Percentiles rank a stretch among this genome's conserved stretches.
phyloP scores from a whole-genome alignment of 805 yeast species.

The Alloascoidea africana region DNA sequence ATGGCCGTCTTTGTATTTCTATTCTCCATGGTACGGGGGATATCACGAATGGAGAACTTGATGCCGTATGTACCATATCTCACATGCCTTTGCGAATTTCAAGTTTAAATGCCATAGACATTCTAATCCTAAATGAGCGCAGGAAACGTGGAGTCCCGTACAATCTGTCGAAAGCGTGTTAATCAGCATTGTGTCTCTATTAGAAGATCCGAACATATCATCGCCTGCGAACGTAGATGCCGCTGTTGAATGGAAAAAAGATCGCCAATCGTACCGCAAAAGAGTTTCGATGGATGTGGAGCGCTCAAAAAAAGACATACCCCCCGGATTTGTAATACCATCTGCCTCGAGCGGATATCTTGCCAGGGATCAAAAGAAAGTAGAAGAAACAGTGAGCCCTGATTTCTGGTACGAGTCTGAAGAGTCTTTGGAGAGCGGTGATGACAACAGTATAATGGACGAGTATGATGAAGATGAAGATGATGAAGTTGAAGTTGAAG shows the following conservation, averaged over 20 bases:
- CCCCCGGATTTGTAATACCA: constrained; percentile 76
- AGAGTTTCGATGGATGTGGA: constrained; percentile 73
- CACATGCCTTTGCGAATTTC: constrained; percentile 3
- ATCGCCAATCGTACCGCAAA: constrained; percentile 59
- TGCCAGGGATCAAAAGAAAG: constrained; percentile 14
- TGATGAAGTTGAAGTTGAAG: constrained; percentile 23
- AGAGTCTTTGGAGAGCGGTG: constrained; percentile 45
- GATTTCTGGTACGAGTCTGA: constrained; percentile 77
- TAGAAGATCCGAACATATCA: constrained; percentile 86
- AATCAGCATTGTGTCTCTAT: constrained; percentile 75
- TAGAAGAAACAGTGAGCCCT: constrained; percentile 52
- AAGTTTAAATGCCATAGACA: no score
- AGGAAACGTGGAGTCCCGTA: constrained; percentile 30
- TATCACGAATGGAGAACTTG: constrained; percentile 80
- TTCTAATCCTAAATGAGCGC: no score
- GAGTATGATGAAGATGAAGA: constrained; percentile 33
- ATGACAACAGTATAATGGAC: constrained; percentile 30
- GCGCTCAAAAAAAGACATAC: constrained; percentile 72
- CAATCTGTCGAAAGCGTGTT: constrained; percentile 87
- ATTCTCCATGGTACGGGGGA: constrained; percentile 88
- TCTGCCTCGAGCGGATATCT: constrained; percentile 33
- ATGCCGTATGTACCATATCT: constrained; percentile 49
- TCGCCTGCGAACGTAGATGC: constrained; percentile 98
- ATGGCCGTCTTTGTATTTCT: constrained; percentile 86
- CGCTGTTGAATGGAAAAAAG: constrained; percentile 76